phyloP scores from a whole-genome alignment of 2,329 filamentous ascomycete genomes.

The Didymellaceae sp. region DNA sequence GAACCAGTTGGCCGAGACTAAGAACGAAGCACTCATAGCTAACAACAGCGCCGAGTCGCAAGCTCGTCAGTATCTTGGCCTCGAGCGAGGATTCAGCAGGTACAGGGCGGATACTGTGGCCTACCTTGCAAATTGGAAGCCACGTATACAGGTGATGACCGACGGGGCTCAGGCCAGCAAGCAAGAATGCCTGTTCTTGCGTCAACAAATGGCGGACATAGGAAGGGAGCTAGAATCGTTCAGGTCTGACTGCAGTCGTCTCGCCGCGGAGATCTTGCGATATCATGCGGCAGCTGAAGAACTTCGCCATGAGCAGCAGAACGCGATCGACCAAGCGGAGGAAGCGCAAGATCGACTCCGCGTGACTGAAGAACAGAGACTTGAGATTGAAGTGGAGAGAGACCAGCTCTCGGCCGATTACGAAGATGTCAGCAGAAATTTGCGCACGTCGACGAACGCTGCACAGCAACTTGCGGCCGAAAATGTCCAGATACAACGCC shows the following conservation, averaged over 20 bases:
- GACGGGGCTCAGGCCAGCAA: slow-evolving; percentile 12
- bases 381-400: slow-evolving; percentile 21
- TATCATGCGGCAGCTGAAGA: slow-evolving; percentile 16
- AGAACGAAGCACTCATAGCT: slow-evolving; percentile 19
- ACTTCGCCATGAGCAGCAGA: slow-evolving; percentile 20
- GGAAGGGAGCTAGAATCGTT: slow-evolving; percentile 2
- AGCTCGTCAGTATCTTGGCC: slow-evolving; percentile 10
- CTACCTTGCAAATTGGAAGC: slow-evolving; percentile 16
- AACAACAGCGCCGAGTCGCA: slow-evolving; percentile 9
- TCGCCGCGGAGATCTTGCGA: slow-evolving; percentile 9
- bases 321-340: slow-evolving; percentile 2
- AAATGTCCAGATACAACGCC: slow-evolving; percentile 17
- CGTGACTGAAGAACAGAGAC: background rate
- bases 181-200: slow-evolving; percentile 4
- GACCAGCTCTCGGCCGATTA: slow-evolving; percentile 16
- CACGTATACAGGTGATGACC: slow-evolving; percentile 15
- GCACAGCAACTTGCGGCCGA: slow-evolving; percentile 15
- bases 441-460: slow-evolving; percentile 13
- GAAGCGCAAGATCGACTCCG: background rate
- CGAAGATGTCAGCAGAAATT: slow-evolving; percentile 14
- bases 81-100: slow-evolving; percentile 7
- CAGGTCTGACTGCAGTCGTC: slow-evolving; percentile 14
- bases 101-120: slow-evolving; percentile 4
- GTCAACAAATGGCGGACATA: slow-evolving; percentile 4
- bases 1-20: too few species aligned